Evolutionary conservation across 148 eudicot genomes (phyloP).

Genomic region (Rheum nobile): DNA sequence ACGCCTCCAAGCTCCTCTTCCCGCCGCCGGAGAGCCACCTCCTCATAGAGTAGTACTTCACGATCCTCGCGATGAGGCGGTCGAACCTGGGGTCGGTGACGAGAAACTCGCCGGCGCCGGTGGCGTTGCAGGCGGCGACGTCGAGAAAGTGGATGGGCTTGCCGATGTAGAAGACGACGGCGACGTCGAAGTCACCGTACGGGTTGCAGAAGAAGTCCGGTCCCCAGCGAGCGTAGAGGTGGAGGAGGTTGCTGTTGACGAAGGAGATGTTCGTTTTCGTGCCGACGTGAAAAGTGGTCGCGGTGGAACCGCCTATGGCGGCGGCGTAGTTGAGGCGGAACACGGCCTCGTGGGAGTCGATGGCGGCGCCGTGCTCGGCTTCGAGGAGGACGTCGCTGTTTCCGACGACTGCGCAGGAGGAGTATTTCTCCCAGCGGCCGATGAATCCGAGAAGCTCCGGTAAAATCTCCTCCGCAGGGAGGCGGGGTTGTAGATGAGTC

Average conservation of each 20-base stretch:
- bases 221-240: conserved; percentile 47
- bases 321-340: conserved; percentile 73
- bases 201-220: conserved; percentile 60
- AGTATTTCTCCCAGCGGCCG: conserved; percentile 13
- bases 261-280: conserved; percentile 63
- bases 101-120: conserved; percentile 47
- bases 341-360: conserved; percentile 63
- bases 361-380: conserved; percentile 35
- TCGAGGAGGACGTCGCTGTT: conserved; percentile 75
- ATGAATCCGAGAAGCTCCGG: neutral
- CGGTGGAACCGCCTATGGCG: no score
- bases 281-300: no score
- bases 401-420: conserved; percentile 87
- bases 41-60: conserved; percentile 75
- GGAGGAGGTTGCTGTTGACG: conserved; percentile 71
- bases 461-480: neutral
- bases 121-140: conserved; percentile 32
- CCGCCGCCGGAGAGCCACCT: conserved; percentile 26
- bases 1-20: conserved; percentile 38
- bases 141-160: conserved; percentile 62
- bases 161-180: conserved; percentile 69
- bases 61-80: conserved; percentile 47
- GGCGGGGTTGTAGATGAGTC: no score
- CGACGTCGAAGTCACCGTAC: conserved; percentile 18
- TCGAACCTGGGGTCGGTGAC: conserved; percentile 65